Evolutionary conservation across 805 yeast species (phyloP), one percentile per base, ranked within the genome.

Genomic region (Metschnikowia baotianmanensis): DNA sequence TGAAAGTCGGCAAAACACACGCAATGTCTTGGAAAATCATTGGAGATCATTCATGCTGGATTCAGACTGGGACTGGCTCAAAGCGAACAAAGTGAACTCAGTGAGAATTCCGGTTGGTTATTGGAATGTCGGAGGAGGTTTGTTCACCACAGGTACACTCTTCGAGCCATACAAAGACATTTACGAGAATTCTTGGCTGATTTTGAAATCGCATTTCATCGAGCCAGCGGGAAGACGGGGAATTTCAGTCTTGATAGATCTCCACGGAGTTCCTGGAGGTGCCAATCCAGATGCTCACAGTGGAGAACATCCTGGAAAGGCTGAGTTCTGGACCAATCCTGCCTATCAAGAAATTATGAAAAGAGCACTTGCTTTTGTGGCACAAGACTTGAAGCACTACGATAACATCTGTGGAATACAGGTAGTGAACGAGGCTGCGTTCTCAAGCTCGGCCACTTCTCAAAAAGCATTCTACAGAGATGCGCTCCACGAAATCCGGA

Each of bases 221-320:
- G 69, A 71, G 29, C 74, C 69, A 37, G 96, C 97, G 1, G 72
- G 57, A 0, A 47, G 69, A 16, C 62, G 79, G 51, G 69, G 74
- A 20, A 91, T 91, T 42, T 84, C 88, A 7, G 81, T 91, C 0
- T 54, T 91, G 38, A 74, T 91, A 12, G 98, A 91, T 61, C 54
- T 91, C 30, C 98, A 93, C 62, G 96, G 84, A 0, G 61, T 91
- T 9, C 97, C 96, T 3, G 88, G 87, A 11, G 97, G 97, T 26
- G 97, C 96, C 16, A 91, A 93, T 56, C 74, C 80, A 0, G 83
- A 82, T 25, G 86, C 81, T 35, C 97, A 90, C 59, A 80, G 90
- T 52, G 98, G 98, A 8, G 82, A 80, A 37, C 16, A 31, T 6
- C 65, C 80, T 34, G 74, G 73, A 3, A 56, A 66, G 34, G 79